Conservation (phyloP, 1,284 basidiomycete species). For the Leccinum pachyderme region DNA sequence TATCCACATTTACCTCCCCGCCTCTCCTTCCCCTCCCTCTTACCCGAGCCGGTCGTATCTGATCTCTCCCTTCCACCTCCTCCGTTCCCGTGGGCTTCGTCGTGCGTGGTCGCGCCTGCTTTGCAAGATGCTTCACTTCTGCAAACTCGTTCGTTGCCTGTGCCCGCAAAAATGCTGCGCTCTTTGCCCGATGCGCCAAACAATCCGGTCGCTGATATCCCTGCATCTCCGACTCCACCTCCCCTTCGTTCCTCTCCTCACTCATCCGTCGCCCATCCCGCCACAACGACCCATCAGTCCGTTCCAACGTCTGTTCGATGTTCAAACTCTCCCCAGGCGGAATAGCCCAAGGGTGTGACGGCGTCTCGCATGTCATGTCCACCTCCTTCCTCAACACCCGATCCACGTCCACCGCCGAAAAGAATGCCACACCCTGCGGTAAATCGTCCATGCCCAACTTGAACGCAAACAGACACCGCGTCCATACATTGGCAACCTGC, state of each 20-base stretch:
- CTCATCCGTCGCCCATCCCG: conserved; percentile 56
- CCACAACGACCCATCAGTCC: conserved; percentile 68
- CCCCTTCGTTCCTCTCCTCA: not conserved
- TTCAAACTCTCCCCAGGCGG: conserved; percentile 84
- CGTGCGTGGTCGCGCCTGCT: conserved; percentile 34
- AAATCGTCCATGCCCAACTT: conserved; percentile 90
- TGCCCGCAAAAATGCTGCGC: conserved; percentile 65
- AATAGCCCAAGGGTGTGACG: conserved; percentile 83
- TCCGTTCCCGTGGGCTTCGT: conserved; percentile 13
- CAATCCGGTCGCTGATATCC: no score
- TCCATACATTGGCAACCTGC: conserved; percentile 97
- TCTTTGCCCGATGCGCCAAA: conserved; percentile 53
- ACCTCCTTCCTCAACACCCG: conserved; percentile 93
- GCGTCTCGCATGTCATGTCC: conserved; percentile 94
- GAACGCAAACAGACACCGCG: conserved; percentile 88
- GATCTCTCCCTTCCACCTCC: conserved; percentile 9
- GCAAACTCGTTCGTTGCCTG: conserved; percentile 68
- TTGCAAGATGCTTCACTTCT: conserved; percentile 66
- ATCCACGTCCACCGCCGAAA: conserved; percentile 96
- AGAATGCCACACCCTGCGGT: conserved; percentile 94
- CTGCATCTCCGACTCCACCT: conserved; percentile 19
- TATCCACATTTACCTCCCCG: conserved; percentile 6
- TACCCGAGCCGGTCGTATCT: not conserved
- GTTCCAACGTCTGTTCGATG: conserved; percentile 65
- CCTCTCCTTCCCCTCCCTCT: not conserved